Base-by-base conservation (phyloP, 2,329 filamentous ascomycete genomes). In the Zalaria obscura region DNA sequence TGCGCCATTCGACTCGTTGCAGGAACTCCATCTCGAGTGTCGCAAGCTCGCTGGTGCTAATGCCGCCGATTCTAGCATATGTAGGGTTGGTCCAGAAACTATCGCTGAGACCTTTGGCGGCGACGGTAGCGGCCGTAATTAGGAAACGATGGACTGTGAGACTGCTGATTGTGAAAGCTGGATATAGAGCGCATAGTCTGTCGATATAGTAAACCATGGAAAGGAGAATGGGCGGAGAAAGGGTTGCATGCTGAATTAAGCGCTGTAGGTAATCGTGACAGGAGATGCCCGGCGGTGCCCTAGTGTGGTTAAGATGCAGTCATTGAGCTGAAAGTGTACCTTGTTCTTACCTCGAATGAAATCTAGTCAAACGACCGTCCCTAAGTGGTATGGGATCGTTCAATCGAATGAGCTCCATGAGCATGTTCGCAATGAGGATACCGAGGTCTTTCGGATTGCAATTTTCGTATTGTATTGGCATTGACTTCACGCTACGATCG, bases 171-270 rank as follows among this genome's bases (percentile, higher is more conserved):
- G 88, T 95, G 60, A 98, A 98, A 37, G 89, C 83, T 3, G 85
- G 83, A 58, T 95, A 98, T 45, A 93, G 70, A 7, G 84, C 80
- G 62, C 89, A 98, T 25, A 98, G 73, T 28, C 87, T 80, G 64
- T 98, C 91, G 54, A 98, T 96, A 56, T 96, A 98, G 58, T 93
- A 98, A 43, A 98, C 91, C 86, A 98, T 96, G 52, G 88, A 91
- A 31, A 98, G 75, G n/a, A 98, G 72, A 39, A 98, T 81, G 1
- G 91, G 89, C 8, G 91, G 88, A 5, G 86, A 87, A 3, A 98
- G 72, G 0, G 89, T 95, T 26, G 91, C 91, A 59, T 98, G 91
- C 45, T 87, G 86, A 25, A 93, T 91, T 44, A 98, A 71, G 48
- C 91, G 80, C 54, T 91, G 83, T 31, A 98, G 73, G 58, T 98